Percentiles rank a stretch among this genome's conserved stretches.
These are phyloP conservation scores for Debaryomycetaceae sp. DNA, from an alignment of 1,139 yeast species.

Conservation along the genomic window DNA sequence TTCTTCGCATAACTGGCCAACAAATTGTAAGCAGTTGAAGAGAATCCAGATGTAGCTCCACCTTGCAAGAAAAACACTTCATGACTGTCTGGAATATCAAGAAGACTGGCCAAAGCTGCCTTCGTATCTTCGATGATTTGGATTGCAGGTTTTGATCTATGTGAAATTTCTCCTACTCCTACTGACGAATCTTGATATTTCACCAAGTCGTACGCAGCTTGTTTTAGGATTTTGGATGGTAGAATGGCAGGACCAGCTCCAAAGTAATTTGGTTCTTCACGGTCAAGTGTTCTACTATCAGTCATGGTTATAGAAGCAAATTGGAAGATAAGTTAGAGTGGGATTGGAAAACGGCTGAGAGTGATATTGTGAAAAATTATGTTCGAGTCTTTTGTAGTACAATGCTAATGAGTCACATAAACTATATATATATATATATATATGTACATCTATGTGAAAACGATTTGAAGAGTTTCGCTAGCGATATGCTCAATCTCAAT, in stretches of 20 bases:
- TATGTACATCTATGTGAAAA: too few species aligned
- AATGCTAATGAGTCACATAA: too few species aligned
- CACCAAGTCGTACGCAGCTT: slow-evolving; percentile 81
- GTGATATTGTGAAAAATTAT: too few species aligned
- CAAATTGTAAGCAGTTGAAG: slow-evolving; percentile 81
- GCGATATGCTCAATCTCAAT: neutral
- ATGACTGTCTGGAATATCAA: slow-evolving; percentile 83
- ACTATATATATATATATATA: too few species aligned
- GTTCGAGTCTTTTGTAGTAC: too few species aligned
- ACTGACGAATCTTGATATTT: slow-evolving; percentile 66
- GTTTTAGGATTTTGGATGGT: slow-evolving; percentile 78
- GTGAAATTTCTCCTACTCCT: slow-evolving; percentile 95
- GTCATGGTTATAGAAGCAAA: slow-evolving; percentile 1
- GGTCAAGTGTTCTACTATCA: slow-evolving; percentile 31
- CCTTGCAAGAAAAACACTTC: slow-evolving; percentile 95
- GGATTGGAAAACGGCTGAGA: neutral
- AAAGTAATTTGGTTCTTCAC: slow-evolving; percentile 79
- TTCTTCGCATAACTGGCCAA: slow-evolving; percentile 69
- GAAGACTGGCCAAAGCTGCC: slow-evolving; percentile 55
- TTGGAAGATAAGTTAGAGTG: neutral
- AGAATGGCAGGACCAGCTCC: slow-evolving; percentile 98
- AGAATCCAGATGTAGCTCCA: slow-evolving; percentile 95
- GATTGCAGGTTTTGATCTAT: slow-evolving; percentile 82
- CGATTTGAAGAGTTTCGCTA: too few species aligned
- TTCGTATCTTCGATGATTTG: slow-evolving; percentile 77